These are phyloP conservation scores for Candida broadrunensis DNA, from an alignment of 805 yeast genomes.

Conservation along the genomic window DNA sequence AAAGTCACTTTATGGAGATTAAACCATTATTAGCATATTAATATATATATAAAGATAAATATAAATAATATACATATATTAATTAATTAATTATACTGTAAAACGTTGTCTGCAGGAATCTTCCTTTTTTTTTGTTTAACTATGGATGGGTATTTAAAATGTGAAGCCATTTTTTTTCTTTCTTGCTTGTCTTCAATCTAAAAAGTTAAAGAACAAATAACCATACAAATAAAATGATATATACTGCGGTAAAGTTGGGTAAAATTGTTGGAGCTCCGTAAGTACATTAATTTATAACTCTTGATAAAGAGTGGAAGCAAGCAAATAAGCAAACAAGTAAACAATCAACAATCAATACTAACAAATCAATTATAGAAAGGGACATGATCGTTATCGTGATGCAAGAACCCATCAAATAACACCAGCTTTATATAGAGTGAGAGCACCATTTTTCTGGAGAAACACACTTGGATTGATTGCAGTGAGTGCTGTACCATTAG, in stretches of 20 bases:
- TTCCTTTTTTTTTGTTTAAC: no score
- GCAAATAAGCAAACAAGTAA: neutral
- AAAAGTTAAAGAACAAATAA: no score
- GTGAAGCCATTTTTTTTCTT: no score
- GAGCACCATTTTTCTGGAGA: conserved; percentile 79
- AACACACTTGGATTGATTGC: conserved; percentile 63
- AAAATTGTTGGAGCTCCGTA: conserved; percentile 8
- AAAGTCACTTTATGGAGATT: conserved; percentile 85
- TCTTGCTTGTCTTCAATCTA: no score
- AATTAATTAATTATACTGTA: no score
- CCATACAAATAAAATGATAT: neutral
- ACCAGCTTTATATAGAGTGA: conserved; percentile 88
- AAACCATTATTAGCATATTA: conserved; percentile 81
- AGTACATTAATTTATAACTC: no score
- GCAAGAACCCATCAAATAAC: conserved; percentile 81
- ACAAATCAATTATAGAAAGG: conserved; percentile 25
- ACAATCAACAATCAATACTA: neutral
- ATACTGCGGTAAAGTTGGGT: conserved; percentile 2
- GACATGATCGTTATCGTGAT: conserved; percentile 49
- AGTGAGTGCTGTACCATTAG: conserved; percentile 61
- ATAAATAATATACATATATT: no score
- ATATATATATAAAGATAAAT: no score
- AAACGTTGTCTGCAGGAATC: no score
- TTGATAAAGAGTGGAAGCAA: no score
- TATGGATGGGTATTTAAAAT: no score